A percentile compares a stretch with the other conserved stretches of the same genome.
Evolutionary conservation across 2,329 filamentous ascomycete genomes (phyloP).

Genomic region (Trichoderma sp.): DNA sequence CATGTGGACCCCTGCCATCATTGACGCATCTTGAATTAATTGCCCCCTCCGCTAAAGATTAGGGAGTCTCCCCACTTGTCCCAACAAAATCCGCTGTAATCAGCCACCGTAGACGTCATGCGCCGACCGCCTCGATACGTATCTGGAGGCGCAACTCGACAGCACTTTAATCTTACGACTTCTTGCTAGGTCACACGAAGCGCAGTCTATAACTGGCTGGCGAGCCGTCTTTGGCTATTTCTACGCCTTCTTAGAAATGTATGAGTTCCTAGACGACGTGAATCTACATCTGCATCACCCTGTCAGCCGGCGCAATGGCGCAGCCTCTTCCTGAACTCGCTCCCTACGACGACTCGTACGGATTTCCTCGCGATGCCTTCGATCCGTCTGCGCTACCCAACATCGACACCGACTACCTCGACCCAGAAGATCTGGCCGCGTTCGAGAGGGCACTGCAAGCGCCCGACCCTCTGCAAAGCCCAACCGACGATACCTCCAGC

Average conservation of each 20-base stretch:
- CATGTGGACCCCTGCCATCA: slow-evolving; percentile 4
- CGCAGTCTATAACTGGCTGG: background rate
- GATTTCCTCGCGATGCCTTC: slow-evolving; percentile 66
- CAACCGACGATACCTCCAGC: slow-evolving; percentile 55
- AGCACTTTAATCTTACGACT: slow-evolving; percentile 17
- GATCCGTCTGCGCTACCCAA: slow-evolving; percentile 76
- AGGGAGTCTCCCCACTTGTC: slow-evolving; percentile 15
- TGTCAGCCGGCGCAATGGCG: slow-evolving; percentile 12
- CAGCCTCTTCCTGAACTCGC: slow-evolving; percentile 24
- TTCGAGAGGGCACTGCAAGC: slow-evolving; percentile 84
- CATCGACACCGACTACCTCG: slow-evolving; percentile 75
- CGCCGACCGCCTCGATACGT: background rate
- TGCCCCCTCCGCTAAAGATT: slow-evolving; percentile 8
- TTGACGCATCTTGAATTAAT: slow-evolving; percentile 18
- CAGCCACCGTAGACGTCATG: slow-evolving; percentile 37
- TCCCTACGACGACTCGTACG: slow-evolving; percentile 46
- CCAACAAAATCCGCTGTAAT: slow-evolving; percentile 22
- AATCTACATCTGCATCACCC: background rate
- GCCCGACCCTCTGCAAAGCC: slow-evolving; percentile 72
- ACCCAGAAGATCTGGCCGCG: slow-evolving; percentile 70
- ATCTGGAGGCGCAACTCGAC: slow-evolving; percentile 5
- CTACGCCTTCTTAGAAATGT: background rate
- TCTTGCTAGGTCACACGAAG: background rate
- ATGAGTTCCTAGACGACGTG: background rate
- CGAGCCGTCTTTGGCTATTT: background rate